Conservation (phyloP, 2,329 filamentous ascomycete genomes). For the Cladophialophora immunda region DNA sequence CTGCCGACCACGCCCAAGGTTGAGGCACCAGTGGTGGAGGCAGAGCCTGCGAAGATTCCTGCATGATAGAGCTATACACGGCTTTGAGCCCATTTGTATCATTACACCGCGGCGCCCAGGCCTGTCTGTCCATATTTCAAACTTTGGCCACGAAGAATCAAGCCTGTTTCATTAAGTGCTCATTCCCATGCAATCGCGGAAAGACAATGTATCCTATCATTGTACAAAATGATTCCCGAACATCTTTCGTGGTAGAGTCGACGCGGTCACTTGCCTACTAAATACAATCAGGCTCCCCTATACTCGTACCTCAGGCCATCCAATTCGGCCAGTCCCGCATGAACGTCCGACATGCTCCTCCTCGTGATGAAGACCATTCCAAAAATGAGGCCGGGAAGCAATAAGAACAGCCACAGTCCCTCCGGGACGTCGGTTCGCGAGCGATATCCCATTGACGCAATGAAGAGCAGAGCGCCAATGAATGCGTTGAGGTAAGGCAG, state of each 20-base stretch:
- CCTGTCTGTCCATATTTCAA: neutral
- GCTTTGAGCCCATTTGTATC: conserved; percentile 35
- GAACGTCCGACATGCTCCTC: conserved; percentile 38
- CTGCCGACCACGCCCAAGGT: conserved; percentile 27
- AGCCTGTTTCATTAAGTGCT: neutral
- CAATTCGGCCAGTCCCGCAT: conserved; percentile 36
- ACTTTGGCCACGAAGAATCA: neutral
- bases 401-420: conserved; percentile 39
- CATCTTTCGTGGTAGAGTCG: neutral
- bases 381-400: conserved; percentile 38
- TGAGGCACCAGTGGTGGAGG: conserved; percentile 26
- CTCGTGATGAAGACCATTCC: conserved; percentile 36
- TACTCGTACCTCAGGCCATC: conserved; percentile 40
- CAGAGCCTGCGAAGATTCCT: conserved; percentile 27
- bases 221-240: neutral
- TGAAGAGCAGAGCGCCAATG: conserved; percentile 32
- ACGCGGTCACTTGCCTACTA: neutral
- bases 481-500: conserved; percentile 35
- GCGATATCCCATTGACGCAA: conserved; percentile 28
- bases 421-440: conserved; percentile 30
- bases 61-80: conserved; percentile 13
- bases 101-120: conserved; percentile 12
- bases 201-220: neutral
- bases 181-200: neutral
- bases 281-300: conserved; percentile 39